Evolutionary conservation across 768 basidiomycete species (phyloP), one percentile per base, ranked within the genome.

Genomic region (Phylloporus sp.): DNA sequence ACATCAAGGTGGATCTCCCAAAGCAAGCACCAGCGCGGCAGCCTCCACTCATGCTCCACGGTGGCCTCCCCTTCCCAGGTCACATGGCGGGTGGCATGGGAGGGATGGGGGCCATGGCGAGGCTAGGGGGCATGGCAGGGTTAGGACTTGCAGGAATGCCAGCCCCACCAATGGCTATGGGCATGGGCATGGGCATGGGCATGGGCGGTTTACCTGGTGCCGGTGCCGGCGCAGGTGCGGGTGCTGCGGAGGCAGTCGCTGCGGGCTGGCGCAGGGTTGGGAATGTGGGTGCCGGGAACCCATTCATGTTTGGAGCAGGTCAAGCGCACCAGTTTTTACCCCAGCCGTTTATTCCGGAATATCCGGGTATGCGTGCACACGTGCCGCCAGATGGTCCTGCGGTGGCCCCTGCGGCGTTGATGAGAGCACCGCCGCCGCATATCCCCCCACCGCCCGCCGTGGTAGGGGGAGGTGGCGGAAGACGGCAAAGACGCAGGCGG

Each of bases 1-100:
- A 74, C 24, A 72, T 92, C 61, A 77, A 81, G 55, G 78, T 91
- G 31, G 90, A 90, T 43, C 58, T 85, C 4, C 88, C 84, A 0
- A 63, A 62, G 23, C 40, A 10, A 23, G 47, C 45, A 44, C 26
- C 11, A 0, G 31, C 15, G 15, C 44, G 11, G 12, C 44, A 45
- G 35, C 35, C 15, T 10, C 24, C 13, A 9, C 22, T 22, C 6
- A 18, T 34, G 39, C 34, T 34, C 2, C 20, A 54, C n/a, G 52
- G 46, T 28, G 42, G 28, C 35, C 22, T 1, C 12, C 27, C 0
- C 49, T n/a, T 43, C 6, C 55, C 48, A 3, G 24, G 36, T 23
- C 31, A 47, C 12, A 2, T 36, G 13, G 35, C 29, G 2, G 39
- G 10, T 4, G 41, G 31, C 15, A n/a, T 34, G 22, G 22, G 13